Percentiles rank a stretch among this genome's conserved stretches.
phyloP scores from a whole-genome alignment of 2,329 filamentous ascomycete genomes.

The Aschersonia sp. region DNA sequence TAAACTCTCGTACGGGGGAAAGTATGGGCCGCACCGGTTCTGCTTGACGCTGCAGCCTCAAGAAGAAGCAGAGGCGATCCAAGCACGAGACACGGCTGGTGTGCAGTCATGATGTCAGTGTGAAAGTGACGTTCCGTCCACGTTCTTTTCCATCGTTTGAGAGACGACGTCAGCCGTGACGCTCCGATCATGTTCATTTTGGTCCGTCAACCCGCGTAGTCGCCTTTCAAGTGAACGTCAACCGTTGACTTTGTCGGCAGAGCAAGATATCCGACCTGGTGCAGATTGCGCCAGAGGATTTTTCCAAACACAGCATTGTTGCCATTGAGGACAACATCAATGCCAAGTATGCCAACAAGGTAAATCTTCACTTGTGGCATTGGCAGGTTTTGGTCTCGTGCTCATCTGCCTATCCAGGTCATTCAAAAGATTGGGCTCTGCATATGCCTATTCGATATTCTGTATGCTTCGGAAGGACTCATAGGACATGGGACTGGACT shows the following conservation, averaged over 20 bases:
- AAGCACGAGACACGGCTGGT: too few relatives aligned
- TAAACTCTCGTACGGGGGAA: too few relatives aligned
- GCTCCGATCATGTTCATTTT: slow-evolving; percentile 33
- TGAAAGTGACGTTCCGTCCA: too few relatives aligned
- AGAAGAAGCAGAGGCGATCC: too few relatives aligned
- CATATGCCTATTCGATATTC: slow-evolving; percentile 81
- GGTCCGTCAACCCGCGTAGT: slow-evolving; percentile 13
- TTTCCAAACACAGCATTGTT: slow-evolving; percentile 65
- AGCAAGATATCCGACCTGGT: slow-evolving; percentile 91
- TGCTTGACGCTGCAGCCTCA: too few relatives aligned
- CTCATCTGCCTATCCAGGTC: slow-evolving; percentile 31
- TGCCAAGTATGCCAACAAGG: slow-evolving; percentile 88
- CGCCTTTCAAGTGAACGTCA: not conserved
- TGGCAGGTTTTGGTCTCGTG: not conserved
- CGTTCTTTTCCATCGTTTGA: too few relatives aligned
- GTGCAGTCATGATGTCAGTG: too few relatives aligned
- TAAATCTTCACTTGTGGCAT: slow-evolving; percentile 14
- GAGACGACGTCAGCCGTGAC: too few relatives aligned
- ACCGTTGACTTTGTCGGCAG: slow-evolving; percentile 26
- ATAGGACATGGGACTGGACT: slow-evolving; percentile 87
- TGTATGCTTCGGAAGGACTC: slow-evolving; percentile 80
- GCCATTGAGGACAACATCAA: slow-evolving; percentile 97
- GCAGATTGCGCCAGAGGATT: slow-evolving; percentile 80
- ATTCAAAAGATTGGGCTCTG: slow-evolving; percentile 92
- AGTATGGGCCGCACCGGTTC: too few relatives aligned